Evolutionary conservation across 2,329 filamentous ascomycete species (phyloP).

Genomic region (Fusarium gaditjirri): DNA sequence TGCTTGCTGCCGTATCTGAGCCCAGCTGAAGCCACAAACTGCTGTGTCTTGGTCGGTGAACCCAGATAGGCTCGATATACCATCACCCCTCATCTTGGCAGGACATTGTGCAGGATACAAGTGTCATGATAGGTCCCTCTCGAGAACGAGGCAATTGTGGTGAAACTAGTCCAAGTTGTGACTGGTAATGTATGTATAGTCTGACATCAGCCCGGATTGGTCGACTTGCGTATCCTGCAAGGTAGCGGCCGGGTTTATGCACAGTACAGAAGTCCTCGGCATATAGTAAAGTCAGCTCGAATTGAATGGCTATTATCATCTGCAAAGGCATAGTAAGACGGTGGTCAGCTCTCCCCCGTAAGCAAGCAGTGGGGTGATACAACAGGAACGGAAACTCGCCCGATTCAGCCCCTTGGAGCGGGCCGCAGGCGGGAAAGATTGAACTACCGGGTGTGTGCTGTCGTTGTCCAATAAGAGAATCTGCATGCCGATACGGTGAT

Average conservation of each 20-base stretch:
- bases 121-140: constrained; percentile 26
- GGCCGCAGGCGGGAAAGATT: constrained; percentile 23
- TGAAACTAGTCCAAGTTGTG: constrained; percentile 26
- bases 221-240: not conserved
- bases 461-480: constrained; percentile 17
- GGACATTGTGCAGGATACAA: constrained; percentile 14
- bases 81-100: constrained; percentile 30
- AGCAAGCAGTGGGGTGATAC: constrained; percentile 9
- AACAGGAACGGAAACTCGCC: constrained; percentile 20
- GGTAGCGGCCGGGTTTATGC: not conserved
- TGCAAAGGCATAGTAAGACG: constrained; percentile 4
- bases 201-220: constrained; percentile 6
- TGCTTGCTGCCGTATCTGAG: not conserved
- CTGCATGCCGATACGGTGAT: constrained; percentile 10
- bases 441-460: constrained; percentile 20
- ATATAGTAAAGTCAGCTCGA: constrained; percentile 6
- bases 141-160: constrained; percentile 15
- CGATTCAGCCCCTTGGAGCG: constrained; percentile 13
- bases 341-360: constrained; percentile 17
- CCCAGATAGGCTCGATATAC: constrained; percentile 21
- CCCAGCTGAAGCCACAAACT: constrained; percentile 31
- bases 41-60: constrained; percentile 28
- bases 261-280: not conserved
- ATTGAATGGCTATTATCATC: not conserved
- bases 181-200: constrained; percentile 3